Evolutionary conservation across 148 eudicot species (phyloP).

Genomic region (Selenicereus undatus): DNA sequence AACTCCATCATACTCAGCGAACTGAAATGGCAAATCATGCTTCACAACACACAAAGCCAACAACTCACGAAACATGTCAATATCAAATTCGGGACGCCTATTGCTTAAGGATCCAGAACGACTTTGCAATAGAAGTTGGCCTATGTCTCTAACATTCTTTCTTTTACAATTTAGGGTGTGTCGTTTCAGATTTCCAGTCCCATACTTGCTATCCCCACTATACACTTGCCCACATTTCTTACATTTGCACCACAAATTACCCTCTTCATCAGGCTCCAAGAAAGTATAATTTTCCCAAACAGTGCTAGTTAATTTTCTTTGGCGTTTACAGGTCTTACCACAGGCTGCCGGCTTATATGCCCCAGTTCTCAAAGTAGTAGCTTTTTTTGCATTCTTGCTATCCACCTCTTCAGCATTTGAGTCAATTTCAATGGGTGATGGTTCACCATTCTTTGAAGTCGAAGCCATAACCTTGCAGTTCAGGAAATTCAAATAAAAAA

Average conservation of each 20-base stretch:
- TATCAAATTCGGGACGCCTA: not conserved
- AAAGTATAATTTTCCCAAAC: not conserved
- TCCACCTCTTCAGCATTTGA: too few relatives aligned
- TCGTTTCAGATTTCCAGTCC: not conserved
- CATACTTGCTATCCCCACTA: not conserved
- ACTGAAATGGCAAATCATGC: constrained; percentile 8
- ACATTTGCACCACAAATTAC: constrained; percentile 1
- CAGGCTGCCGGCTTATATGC: too few relatives aligned
- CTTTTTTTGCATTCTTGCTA: too few relatives aligned
- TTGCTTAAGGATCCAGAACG: not conserved
- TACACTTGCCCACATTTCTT: not conserved
- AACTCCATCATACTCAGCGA: constrained; percentile 9
- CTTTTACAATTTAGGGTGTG: not conserved
- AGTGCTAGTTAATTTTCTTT: too few relatives aligned
- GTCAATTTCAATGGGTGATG: too few relatives aligned
- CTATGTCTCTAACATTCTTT: not conserved
- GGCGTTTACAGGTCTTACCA: too few relatives aligned
- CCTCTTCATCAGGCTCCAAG: not conserved
- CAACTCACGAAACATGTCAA: not conserved
- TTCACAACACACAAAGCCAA: not conserved
- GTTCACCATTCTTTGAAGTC: too few relatives aligned
- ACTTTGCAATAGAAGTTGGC: not conserved
- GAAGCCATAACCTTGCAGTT: too few relatives aligned
- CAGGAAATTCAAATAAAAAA: too few relatives aligned
- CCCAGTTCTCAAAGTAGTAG: too few relatives aligned